phyloP scores from a whole-genome alignment of 31 red algal genomes.

The Odonthalia washingtoniensis region DNA sequence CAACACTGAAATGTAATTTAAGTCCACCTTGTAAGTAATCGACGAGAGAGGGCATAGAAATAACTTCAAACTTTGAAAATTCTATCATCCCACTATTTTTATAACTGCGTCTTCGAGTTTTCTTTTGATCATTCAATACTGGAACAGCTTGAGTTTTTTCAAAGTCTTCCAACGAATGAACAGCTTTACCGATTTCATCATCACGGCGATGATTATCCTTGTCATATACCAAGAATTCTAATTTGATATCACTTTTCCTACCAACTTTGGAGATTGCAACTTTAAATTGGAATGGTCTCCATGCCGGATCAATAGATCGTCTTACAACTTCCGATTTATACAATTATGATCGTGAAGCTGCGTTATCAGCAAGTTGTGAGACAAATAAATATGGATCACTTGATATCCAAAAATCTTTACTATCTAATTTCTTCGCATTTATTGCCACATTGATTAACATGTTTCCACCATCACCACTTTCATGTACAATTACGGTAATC shows the following conservation, averaged over 20 bases:
- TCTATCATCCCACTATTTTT: slow-evolving; percentile 48
- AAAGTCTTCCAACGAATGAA: slow-evolving; percentile 23
- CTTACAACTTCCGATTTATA: slow-evolving; percentile 52
- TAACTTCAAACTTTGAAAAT: slow-evolving; percentile 14
- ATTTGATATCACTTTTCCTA: slow-evolving; percentile 16
- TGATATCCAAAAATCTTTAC: slow-evolving; percentile 68
- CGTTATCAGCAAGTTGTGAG: neutral
- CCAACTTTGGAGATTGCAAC: slow-evolving; percentile 36
- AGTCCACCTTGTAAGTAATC: slow-evolving; percentile 77
- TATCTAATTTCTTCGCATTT: slow-evolving; percentile 52
- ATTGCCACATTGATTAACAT: slow-evolving; percentile 49
- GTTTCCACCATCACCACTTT: slow-evolving; percentile 51
- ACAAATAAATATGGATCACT: slow-evolving; percentile 73
- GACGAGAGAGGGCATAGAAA: slow-evolving; percentile 72
- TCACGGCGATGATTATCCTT: slow-evolving; percentile 46
- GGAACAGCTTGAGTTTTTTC: neutral
- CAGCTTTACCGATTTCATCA: slow-evolving; percentile 49
- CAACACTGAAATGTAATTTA: slow-evolving; percentile 69
- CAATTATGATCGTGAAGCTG: slow-evolving; percentile 1
- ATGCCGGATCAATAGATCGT: slow-evolving; percentile 47
- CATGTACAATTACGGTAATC: slow-evolving; percentile 66
- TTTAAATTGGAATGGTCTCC: slow-evolving; percentile 44
- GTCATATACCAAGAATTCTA: slow-evolving; percentile 53
- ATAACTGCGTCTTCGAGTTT: neutral
- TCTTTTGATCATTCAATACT: neutral